Conservation (phyloP, 1,139 yeast genomes). For the Hansenula lynferdii region DNA sequence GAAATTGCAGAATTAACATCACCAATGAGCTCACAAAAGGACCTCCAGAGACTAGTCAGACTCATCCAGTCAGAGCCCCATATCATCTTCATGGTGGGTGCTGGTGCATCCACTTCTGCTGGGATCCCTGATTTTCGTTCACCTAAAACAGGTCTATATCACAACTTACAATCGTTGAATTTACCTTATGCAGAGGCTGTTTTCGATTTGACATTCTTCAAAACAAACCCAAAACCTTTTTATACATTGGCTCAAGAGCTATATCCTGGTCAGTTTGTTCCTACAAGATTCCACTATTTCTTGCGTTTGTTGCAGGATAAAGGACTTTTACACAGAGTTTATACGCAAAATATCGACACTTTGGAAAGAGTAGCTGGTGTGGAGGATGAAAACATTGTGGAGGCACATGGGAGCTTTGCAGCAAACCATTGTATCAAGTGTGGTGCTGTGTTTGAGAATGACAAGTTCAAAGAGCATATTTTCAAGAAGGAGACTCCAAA, state of each 20-base stretch:
- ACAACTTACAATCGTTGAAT: conserved; percentile 67
- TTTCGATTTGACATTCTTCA: conserved; percentile 80
- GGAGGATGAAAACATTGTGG: conserved; percentile 57
- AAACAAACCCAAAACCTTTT: conserved; percentile 74
- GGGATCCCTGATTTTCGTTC: conserved; percentile 96
- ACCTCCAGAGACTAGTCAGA: conserved; percentile 15
- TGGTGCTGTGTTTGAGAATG: conserved; percentile 45
- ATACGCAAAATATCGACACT: conserved; percentile 92
- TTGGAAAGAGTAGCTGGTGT: conserved; percentile 85
- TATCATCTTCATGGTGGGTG: conserved; percentile 57
- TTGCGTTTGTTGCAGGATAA: conserved; percentile 64
- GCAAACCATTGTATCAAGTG: conserved; percentile 80
- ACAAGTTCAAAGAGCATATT: conserved; percentile 43
- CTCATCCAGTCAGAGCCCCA: conserved; percentile 21
- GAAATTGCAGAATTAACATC: too few species aligned
- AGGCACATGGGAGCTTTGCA: conserved; percentile 96
- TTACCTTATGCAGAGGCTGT: conserved; percentile 95
- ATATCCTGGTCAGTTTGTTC: conserved; percentile 82
- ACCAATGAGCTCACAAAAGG: neutral
- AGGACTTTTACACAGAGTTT: conserved; percentile 57
- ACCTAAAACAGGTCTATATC: conserved; percentile 86
- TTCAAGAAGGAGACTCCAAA: conserved; percentile 40
- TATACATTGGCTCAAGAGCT: conserved; percentile 79
- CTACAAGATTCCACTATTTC: conserved; percentile 76
- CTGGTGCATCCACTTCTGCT: conserved; percentile 89